Evolutionary conservation across 1,284 basidiomycete species (phyloP).

Genomic region (Pyrrhoderma noxium): DNA sequence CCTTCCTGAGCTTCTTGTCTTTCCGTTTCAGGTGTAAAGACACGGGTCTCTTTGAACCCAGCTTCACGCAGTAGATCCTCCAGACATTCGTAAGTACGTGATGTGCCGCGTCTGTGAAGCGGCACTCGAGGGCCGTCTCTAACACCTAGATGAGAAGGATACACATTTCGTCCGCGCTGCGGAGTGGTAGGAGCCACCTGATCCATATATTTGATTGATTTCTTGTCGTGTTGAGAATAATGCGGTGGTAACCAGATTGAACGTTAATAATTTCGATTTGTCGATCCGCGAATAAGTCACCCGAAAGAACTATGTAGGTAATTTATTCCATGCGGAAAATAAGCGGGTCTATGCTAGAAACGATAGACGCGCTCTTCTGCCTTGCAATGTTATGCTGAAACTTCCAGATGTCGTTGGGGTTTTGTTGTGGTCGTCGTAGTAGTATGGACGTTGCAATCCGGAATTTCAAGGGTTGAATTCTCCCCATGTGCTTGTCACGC

Average conservation of each 20-base stretch:
- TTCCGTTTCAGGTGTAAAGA: slow-evolving; percentile 79
- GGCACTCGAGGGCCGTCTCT: slow-evolving; percentile 38
- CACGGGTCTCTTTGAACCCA: slow-evolving; percentile 83
- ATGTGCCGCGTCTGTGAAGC: slow-evolving; percentile 67
- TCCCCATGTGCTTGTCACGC: too few species aligned
- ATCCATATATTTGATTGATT: slow-evolving; percentile 10
- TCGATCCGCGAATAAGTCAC: too few species aligned
- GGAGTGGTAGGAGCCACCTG: neutral
- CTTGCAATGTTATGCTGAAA: too few species aligned
- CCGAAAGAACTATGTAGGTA: too few species aligned
- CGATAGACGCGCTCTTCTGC: too few species aligned
- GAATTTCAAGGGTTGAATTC: too few species aligned
- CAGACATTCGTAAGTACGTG: slow-evolving; percentile 69
- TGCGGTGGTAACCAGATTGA: neutral
- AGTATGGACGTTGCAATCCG: too few species aligned
- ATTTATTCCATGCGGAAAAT: too few species aligned
- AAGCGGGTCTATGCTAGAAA: too few species aligned
- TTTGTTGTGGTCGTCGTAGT: too few species aligned
- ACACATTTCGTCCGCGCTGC: slow-evolving; percentile 10
- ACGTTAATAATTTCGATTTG: neutral
- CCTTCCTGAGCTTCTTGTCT: slow-evolving; percentile 31
- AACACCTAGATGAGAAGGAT: slow-evolving; percentile 11
- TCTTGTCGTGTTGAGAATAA: neutral
- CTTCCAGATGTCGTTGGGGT: too few species aligned
- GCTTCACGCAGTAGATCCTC: slow-evolving; percentile 79